Evolutionary conservation across 2,329 filamentous ascomycete species (phyloP), one percentile per base, ranked within the genome.

Genomic region (Periconia digitata): DNA sequence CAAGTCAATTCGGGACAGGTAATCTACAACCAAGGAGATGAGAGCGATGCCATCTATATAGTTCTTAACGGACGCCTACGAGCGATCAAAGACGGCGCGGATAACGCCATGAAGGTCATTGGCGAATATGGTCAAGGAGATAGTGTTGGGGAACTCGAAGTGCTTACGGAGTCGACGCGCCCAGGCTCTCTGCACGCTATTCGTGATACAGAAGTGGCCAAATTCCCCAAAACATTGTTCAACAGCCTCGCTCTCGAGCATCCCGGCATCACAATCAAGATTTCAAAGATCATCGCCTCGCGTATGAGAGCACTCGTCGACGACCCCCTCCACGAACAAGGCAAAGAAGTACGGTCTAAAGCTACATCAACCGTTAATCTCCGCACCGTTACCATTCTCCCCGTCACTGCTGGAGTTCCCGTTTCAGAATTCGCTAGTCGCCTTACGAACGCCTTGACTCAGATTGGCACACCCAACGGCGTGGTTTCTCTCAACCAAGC

Each of bases 31-130:
- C 89, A 95, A 70, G 86, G 86, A 2, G 92, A 99, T 57, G 94
- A 97, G 57, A 99, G 94, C 62, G 94, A 99, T 70, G 92, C 95
- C 1, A 99, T 99, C 35, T 99, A 97, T 63, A 92, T 99, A 52
- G 94, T 99, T 1, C 80, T 99, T 15, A 99, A 99, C 59, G 94
- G 94, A 8, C 88, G 94, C 15, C 74, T 99, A 16, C 83, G 95
- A 46, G 82, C 92, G 0, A 88, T 99, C 0, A 82, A 91, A 51
- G 92, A 96, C 60, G 84, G 84, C 13, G 84, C 87, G 40, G 87
- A 89, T 54, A 90, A 90, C 0, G 87, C 87, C 2, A 87, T 96
- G 74, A 87, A 86, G 39, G 91, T 95, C 12, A 83, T 90, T 43
- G 92, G 90, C 12, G 95, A 99, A 69, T 97, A 88, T 63, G 94